Evolutionary conservation across 768 basidiomycete genomes (phyloP), one percentile per base, ranked within the genome.

Genomic region (Favolaschia claudopus): DNA sequence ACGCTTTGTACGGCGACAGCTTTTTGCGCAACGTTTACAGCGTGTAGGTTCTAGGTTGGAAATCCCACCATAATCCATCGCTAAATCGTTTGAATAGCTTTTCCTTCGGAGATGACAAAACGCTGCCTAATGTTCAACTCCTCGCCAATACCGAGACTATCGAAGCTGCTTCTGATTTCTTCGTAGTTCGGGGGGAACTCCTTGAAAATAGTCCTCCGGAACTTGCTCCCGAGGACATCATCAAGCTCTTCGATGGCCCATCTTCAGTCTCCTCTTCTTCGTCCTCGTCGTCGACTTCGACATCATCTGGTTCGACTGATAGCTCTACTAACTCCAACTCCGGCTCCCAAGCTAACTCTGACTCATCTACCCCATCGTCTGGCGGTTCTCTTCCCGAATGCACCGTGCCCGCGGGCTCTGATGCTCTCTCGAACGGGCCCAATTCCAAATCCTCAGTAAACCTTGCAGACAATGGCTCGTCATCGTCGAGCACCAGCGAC

Each of bases 21-120:
- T 81, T 80, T 67, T 73, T 82, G 64, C 77, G 81, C 31, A 82
- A 82, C 50, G 76, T 79, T 24, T 81, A 82, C 52, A 69, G 76
- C 1, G 74, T 79, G 79, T 81, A 68, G 5, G 78, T 56, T 54
- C 28, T 8, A 24, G n/a, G n/a, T n/a, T n/a, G n/a, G n/a, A n/a
- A n/a, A n/a, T n/a, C 28, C 28, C 5, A 19, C 19, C n/a, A 33
- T 8, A 14, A n/a, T 6, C 19, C 12, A 20, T 45, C 34, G 5
- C 34, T n/a, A 20, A 42, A n/a, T 28, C 29, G 42, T 15, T 8
- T 47, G 5, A 42, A 1, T 36, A 80, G 79, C 4, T 81, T 74
- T 69, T 74, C 82, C 54, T 82, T 82, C 64, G 80, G 77, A 25
- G 76, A 80, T 55, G 62, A 71, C 37, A 64, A 55, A 4, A 67